phyloP scores from a whole-genome alignment of 768 basidiomycete species.

The Infundibulicybe gibba region DNA sequence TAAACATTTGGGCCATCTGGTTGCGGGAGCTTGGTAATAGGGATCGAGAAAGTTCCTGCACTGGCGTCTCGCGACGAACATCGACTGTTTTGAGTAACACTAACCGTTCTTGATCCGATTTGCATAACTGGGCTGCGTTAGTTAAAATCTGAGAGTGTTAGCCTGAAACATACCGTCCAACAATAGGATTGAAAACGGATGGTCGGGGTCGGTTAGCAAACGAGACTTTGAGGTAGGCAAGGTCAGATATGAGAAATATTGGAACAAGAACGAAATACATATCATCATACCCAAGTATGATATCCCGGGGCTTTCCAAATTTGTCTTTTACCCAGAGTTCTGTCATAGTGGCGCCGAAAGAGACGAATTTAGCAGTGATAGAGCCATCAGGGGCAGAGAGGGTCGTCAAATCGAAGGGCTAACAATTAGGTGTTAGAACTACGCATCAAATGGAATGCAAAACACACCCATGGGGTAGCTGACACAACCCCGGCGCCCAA shows the following conservation, averaged over 20 bases:
- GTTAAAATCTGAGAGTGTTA: not conserved
- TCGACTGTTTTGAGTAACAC: not conserved
- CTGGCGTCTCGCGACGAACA: not conserved
- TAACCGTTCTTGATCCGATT: constrained; percentile 49
- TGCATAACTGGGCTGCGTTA: constrained; percentile 34
- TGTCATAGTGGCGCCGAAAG: constrained; percentile 52
- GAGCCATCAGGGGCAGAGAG: constrained; percentile 50
- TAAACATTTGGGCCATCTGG: constrained; percentile 40
- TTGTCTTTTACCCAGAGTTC: constrained; percentile 55
- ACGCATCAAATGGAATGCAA: too few relatives aligned
- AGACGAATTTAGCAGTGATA: constrained; percentile 55
- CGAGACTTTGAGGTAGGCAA: constrained; percentile 23
- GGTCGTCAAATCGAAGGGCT: constrained; percentile 48
- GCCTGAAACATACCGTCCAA: constrained; percentile 24
- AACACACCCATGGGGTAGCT: too few relatives aligned
- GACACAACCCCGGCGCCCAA: too few relatives aligned
- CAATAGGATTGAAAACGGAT: constrained; percentile 43
- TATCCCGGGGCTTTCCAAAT: constrained; percentile 41
- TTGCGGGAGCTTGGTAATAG: constrained; percentile 41
- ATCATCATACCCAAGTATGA: constrained; percentile 58
- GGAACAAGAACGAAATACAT: constrained; percentile 20
- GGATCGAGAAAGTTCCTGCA: constrained; percentile 50
- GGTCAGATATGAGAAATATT: not conserved
- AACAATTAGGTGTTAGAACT: too few relatives aligned
- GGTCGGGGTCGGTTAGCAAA: constrained; percentile 39